phyloP scores from a whole-genome alignment of 257 asterid genomes.

The Penstemon newberryi region DNA sequence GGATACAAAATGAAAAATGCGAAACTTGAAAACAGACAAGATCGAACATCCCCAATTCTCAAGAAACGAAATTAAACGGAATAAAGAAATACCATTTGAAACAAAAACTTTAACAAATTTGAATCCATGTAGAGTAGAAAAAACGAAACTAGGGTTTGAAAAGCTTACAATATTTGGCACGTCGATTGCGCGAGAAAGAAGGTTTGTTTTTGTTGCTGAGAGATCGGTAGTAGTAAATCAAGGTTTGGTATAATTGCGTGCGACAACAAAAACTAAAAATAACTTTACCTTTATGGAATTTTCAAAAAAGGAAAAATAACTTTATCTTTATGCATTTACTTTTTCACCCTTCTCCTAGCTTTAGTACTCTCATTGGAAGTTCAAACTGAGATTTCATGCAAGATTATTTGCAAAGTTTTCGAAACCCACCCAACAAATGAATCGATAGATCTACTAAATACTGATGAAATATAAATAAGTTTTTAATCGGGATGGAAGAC shows the following conservation, averaged over 20 bases:
- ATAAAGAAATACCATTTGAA: neutral
- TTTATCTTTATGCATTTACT: neutral
- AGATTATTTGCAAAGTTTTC: no score
- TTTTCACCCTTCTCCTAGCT: neutral
- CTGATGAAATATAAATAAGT: no score
- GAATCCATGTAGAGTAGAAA: slow-evolving; percentile 21
- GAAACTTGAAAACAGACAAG: slow-evolving; percentile 28
- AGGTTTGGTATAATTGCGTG: slow-evolving; percentile 29
- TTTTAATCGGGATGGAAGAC: no score
- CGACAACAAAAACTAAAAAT: slow-evolving; percentile 28
- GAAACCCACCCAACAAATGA: no score
- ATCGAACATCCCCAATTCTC: slow-evolving; percentile 33
- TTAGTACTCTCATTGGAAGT: neutral
- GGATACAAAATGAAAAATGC: neutral
- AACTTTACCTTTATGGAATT: slow-evolving; percentile 20
- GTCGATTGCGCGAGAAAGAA: slow-evolving; percentile 26
- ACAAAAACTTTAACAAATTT: neutral
- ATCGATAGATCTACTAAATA: no score
- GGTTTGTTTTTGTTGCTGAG: slow-evolving; percentile 24
- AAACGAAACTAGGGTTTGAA: slow-evolving; percentile 41
- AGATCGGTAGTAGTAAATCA: slow-evolving; percentile 27
- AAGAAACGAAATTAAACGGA: neutral
- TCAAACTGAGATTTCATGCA: slow-evolving; percentile 2
- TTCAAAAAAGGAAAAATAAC: neutral
- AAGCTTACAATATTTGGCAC: slow-evolving; percentile 36